phyloP scores from a whole-genome alignment of 352 stramenopile species.

The Phytophthora podocarpi region DNA sequence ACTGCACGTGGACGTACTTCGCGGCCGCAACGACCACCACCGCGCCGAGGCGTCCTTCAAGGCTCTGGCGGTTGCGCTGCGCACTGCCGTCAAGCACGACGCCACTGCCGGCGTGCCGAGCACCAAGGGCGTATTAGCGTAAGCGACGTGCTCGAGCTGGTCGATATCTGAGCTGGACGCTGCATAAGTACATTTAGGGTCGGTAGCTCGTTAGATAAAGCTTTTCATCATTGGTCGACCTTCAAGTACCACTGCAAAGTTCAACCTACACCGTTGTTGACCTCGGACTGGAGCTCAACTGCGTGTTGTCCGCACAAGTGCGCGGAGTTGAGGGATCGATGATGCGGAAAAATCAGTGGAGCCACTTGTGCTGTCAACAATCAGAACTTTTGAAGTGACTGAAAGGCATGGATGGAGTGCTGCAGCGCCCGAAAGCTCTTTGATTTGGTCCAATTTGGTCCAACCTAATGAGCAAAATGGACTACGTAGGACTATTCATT shows the following conservation, averaged over 20 bases:
- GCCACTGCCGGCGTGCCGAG: conserved; percentile 86
- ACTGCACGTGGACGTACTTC: conserved; percentile 93
- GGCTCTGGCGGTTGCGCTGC: conserved; percentile 86
- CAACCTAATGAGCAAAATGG: too few species aligned
- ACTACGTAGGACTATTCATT: conserved; percentile 25
- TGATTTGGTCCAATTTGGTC: too few species aligned
- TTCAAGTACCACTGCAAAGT: too few species aligned
- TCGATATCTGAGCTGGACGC: conserved; percentile 14
- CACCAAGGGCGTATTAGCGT: conserved; percentile 92
- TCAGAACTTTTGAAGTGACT: too few species aligned
- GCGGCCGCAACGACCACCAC: conserved; percentile 93
- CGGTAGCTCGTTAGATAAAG: too few species aligned
- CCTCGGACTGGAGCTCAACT: too few species aligned
- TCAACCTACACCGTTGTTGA: too few species aligned
- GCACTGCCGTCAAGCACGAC: conserved; percentile 79
- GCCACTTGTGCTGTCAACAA: conserved; percentile 20
- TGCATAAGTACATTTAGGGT: conserved; percentile 20
- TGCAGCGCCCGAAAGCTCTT: too few species aligned
- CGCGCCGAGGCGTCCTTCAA: conserved; percentile 93
- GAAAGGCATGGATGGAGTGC: too few species aligned
- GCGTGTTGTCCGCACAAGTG: too few species aligned
- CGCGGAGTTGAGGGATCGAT: too few species aligned
- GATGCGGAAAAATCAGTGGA: neutral
- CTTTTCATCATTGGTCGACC: too few species aligned
- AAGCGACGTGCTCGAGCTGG: conserved; percentile 13